These are phyloP conservation scores for Macrolepiota dolichaula DNA, from an alignment of 768 basidiomycete species.

Conservation along the genomic window DNA sequence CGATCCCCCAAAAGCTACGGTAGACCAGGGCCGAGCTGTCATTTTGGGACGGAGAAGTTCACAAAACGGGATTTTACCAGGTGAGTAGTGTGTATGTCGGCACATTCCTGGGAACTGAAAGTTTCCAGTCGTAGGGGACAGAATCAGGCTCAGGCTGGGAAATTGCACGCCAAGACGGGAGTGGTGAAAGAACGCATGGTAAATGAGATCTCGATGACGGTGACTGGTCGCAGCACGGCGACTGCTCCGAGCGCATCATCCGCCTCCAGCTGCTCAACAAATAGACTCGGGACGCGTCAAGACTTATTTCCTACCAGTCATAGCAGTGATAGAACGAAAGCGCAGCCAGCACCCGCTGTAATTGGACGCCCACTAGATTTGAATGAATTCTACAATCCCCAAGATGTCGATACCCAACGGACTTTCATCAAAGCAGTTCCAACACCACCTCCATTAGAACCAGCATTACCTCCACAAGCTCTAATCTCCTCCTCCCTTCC, in stretches of 20 bases:
- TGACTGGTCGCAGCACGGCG: not conserved
- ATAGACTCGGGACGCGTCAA: not conserved
- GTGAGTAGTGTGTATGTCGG: not conserved
- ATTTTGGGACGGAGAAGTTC: not conserved
- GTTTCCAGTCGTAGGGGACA: not conserved
- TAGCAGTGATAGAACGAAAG: not conserved
- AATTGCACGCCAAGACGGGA: not conserved
- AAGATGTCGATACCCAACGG: not conserved
- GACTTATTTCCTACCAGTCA: not conserved
- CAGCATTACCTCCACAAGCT: conserved; percentile 4
- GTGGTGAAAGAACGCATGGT: not conserved
- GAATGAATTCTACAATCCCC: not conserved
- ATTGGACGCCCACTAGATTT: not conserved
- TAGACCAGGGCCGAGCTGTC: not conserved
- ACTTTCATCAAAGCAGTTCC: not conserved
- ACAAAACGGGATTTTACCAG: not conserved
- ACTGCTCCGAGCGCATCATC: not conserved
- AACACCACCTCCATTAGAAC: not conserved
- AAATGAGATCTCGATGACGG: not conserved
- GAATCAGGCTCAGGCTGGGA: not conserved
- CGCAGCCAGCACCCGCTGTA: not conserved
- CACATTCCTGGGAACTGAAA: not conserved
- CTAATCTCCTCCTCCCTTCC: not conserved
- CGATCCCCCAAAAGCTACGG: not conserved
- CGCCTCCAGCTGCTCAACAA: not conserved